phyloP scores from a whole-genome alignment of 176 grass and related monocot species.

The Typha latifolia region DNA sequence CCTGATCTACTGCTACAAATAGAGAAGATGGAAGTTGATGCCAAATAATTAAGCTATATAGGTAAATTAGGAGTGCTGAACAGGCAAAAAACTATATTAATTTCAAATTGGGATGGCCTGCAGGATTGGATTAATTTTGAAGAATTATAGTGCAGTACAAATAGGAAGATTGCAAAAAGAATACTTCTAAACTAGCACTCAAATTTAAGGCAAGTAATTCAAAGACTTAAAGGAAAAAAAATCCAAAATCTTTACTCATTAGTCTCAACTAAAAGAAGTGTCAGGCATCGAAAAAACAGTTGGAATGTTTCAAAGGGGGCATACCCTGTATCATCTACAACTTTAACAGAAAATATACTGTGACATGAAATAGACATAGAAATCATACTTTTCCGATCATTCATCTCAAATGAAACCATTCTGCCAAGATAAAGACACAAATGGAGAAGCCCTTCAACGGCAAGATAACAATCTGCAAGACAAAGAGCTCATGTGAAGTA shows the following conservation, averaged over 20 bases:
- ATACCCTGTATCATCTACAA: background rate
- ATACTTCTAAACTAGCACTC: background rate
- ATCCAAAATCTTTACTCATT: background rate
- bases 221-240: background rate
- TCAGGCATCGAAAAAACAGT: background rate
- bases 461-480: conserved; percentile 18
- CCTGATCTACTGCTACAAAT: no score
- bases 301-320: background rate
- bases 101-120: background rate
- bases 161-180: no score
- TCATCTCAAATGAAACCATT: conserved; percentile 99
- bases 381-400: conserved; percentile 81
- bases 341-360: conserved; percentile 1
- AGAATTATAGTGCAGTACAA: background rate
- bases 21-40: background rate
- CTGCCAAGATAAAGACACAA: conserved; percentile 3
- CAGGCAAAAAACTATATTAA: background rate
- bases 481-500: background rate
- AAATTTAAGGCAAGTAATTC: background rate
- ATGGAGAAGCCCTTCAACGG: conserved; percentile 11
- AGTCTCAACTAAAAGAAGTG: background rate
- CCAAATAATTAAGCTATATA: background rate
- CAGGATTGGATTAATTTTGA: background rate
- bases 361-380: conserved; percentile 5
- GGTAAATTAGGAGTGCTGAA: background rate